phyloP scores from a whole-genome alignment of 192 early-diverging fungal genomes.

The Chytriomyces confervae region DNA sequence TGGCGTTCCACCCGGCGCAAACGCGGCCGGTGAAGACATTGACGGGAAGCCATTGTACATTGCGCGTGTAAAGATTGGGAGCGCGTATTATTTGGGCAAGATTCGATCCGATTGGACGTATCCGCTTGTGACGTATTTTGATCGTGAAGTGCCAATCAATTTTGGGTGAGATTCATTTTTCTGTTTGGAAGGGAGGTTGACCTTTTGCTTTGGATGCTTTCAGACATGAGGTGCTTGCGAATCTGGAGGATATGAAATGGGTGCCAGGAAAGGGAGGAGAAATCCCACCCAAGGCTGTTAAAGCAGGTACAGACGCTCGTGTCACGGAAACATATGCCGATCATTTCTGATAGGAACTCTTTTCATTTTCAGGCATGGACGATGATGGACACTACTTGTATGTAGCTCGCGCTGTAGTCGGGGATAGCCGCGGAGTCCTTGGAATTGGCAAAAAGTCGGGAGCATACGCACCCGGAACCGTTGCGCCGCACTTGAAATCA shows the following conservation, averaged over 20 bases:
- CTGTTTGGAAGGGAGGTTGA: not conserved
- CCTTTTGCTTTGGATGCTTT: not conserved
- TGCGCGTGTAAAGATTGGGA: constrained; percentile 34
- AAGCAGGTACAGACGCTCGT: not conserved
- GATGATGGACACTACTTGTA: constrained; percentile 27
- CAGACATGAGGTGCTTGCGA: not conserved
- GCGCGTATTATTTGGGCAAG: constrained; percentile 20
- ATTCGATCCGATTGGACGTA: not conserved
- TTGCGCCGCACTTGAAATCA: constrained; percentile 2
- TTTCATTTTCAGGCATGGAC: constrained; percentile 7
- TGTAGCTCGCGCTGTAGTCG: constrained; percentile 22
- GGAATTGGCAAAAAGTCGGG: not conserved
- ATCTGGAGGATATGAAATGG: not conserved
- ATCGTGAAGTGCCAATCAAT: constrained; percentile 27
- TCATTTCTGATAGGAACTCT: too few relatives aligned
- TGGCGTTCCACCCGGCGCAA: constrained; percentile 14
- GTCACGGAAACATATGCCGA: not conserved
- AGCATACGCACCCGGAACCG: constrained; percentile 5
- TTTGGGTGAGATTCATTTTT: constrained; percentile 10
- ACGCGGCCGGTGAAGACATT: constrained; percentile 23
- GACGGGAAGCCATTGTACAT: constrained; percentile 26
- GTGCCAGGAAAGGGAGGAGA: not conserved
- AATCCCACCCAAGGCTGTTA: constrained; percentile 13
- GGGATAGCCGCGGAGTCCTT: not conserved
- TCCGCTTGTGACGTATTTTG: constrained; percentile 25